Percentiles rank a stretch among this genome's conserved stretches.
Conservation (phyloP, 2,329 filamentous ascomycete genomes). For the Hypoxylon rubiginosum region DNA sequence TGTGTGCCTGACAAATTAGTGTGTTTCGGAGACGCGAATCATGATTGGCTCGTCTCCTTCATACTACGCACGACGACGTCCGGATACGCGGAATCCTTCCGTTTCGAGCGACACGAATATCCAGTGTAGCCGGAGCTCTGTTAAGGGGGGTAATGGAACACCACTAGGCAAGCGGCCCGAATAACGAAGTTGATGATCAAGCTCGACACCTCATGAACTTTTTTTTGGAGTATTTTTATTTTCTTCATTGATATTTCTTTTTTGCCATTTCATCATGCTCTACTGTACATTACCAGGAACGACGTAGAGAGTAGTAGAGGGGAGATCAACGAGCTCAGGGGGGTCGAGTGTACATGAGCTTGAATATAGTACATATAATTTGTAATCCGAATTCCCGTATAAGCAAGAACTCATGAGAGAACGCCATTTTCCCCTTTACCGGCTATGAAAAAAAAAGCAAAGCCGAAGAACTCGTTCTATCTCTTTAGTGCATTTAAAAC, state of each 20-base stretch:
- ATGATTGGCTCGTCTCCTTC: neutral
- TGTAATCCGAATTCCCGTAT: constrained; percentile 44
- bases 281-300: constrained; percentile 37
- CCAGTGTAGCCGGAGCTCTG: neutral
- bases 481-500: constrained; percentile 38
- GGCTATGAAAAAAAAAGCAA: constrained; percentile 32
- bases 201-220: neutral
- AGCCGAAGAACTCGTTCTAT: constrained; percentile 42
- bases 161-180: neutral
- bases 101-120: neutral
- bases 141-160: neutral
- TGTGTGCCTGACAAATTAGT: neutral
- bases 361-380: constrained; percentile 44
- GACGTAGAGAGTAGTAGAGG: constrained; percentile 42
- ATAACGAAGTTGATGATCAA: neutral
- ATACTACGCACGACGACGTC: neutral
- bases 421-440: constrained; percentile 41
- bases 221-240: neutral
- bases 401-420: constrained; percentile 43
- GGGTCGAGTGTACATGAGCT: constrained; percentile 44
- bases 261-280: constrained; percentile 43
- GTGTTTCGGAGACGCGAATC: constrained; percentile 1
- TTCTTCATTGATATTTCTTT: neutral
- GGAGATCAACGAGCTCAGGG: constrained; percentile 48
- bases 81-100: neutral